Evolutionary conservation across 345 rosid genomes (phyloP).

Genomic region (Eucalyptus pauciflora): DNA sequence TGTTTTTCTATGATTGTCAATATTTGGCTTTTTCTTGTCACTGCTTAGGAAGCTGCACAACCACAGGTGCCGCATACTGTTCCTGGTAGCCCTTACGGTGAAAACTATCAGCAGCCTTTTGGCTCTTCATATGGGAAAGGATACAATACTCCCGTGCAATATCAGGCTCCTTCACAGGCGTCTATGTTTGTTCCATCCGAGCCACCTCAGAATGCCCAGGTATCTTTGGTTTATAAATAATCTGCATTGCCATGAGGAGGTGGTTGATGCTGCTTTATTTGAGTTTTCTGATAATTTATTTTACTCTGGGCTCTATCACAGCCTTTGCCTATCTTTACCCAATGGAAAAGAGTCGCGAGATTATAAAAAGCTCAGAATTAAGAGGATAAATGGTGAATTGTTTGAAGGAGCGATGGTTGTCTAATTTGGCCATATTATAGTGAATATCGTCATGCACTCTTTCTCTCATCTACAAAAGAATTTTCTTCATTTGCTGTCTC

Average conservation of each 20-base stretch:
- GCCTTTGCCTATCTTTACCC: neutral
- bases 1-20: neutral
- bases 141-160: constrained; percentile 29
- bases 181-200: constrained; percentile 66
- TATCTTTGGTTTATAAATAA: constrained; percentile 3
- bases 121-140: constrained; percentile 18
- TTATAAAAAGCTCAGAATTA: neutral
- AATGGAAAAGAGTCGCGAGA: neutral
- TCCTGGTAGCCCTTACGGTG: constrained; percentile 37
- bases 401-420: neutral
- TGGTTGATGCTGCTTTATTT: neutral
- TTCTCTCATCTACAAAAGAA: neutral
- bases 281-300: neutral
- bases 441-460: neutral
- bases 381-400: neutral
- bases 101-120: constrained; percentile 47
- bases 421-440: neutral
- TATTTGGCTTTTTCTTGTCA: neutral
- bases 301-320: neutral
- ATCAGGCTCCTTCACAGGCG: constrained; percentile 15
- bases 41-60: constrained; percentile 19
- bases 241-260: neutral
- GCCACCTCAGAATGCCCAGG: constrained; percentile 52
- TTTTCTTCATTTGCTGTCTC: neutral
- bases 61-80: constrained; percentile 35